Percentiles rank a stretch among this genome's conserved stretches.
Conservation (phyloP, 208 protist species). For the Strigomonas culicis region DNA sequence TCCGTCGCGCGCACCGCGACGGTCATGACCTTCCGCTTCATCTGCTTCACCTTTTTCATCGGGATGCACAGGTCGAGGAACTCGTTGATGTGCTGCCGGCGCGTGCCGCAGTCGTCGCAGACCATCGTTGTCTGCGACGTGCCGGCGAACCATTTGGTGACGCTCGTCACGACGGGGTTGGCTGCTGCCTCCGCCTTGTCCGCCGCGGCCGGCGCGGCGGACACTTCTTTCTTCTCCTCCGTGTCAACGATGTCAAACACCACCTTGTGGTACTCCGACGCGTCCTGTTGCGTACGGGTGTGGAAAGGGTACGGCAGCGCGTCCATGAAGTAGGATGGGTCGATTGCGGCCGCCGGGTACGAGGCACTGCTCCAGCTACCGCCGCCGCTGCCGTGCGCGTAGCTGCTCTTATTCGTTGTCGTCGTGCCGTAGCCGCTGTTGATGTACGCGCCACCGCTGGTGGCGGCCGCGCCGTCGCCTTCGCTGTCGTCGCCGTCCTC, state of each 20-base stretch:
- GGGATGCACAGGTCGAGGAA: constrained; percentile 52
- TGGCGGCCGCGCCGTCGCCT: neutral
- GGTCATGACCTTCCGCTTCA: neutral
- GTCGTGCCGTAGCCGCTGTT: too few relatives aligned
- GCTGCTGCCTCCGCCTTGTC: neutral
- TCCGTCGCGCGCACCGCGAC: neutral
- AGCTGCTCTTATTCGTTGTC: too few relatives aligned
- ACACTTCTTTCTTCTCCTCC: constrained; percentile 7
- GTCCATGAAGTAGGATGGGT: constrained; percentile 27
- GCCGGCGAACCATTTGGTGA: constrained; percentile 56
- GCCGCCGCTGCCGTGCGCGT: neutral
- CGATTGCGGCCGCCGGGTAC: constrained; percentile 7
- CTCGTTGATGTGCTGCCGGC: constrained; percentile 24
- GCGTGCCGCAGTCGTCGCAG: constrained; percentile 30
- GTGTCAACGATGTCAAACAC: constrained; percentile 57
- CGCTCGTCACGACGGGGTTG: constrained; percentile 23
- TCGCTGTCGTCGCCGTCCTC: neutral
- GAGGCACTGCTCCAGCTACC: constrained; percentile 13
- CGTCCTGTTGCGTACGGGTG: constrained; percentile 65
- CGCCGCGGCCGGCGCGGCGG: neutral
- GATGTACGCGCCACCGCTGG: too few relatives aligned
- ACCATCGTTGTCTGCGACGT: constrained; percentile 30
- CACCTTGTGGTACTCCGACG: constrained; percentile 66
- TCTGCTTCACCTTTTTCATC: constrained; percentile 4
- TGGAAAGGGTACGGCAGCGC: constrained; percentile 43